phyloP scores from a whole-genome alignment of 345 rosid species.

The Geranium brycei region DNA sequence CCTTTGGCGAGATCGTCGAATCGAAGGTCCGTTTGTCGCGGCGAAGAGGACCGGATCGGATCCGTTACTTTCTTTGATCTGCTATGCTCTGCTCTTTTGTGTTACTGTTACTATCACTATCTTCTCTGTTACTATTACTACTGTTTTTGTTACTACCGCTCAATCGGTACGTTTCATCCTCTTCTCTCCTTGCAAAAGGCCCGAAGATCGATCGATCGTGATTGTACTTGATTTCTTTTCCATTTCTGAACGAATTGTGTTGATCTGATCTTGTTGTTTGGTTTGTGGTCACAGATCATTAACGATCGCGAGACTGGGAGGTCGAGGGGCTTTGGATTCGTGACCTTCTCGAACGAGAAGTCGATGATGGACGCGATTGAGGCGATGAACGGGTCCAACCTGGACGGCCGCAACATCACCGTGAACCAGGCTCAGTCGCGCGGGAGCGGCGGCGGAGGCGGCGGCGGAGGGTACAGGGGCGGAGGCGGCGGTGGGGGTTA shows the following conservation, averaged over 20 bases:
- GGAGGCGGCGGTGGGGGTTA: constrained; percentile 10
- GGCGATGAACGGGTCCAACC: constrained; percentile 72
- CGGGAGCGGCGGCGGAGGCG: constrained; percentile 33
- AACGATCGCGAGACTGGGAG: constrained; percentile 79
- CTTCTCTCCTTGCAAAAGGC: constrained; percentile 12
- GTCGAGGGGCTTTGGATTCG: constrained; percentile 74
- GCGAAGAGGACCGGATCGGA: too few relatives aligned
- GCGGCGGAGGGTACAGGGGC: background rate
- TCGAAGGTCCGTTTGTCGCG: constrained; percentile 73
- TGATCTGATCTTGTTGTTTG: background rate
- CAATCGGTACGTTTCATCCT: constrained; percentile 88
- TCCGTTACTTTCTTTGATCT: too few relatives aligned
- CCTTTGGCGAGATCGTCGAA: constrained; percentile 67
- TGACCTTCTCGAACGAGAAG: constrained; percentile 64
- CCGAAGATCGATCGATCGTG: constrained; percentile 8
- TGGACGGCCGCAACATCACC: constrained; percentile 74
- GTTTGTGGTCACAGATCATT: constrained; percentile 32
- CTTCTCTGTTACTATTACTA: constrained; percentile 8
- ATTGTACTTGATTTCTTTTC: too few relatives aligned
- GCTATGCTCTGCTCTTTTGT: constrained; percentile 11
- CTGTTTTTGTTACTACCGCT: constrained; percentile 34
- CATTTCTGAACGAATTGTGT: background rate
- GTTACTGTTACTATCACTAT: constrained; percentile 11
- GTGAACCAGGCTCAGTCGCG: constrained; percentile 87
- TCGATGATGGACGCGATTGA: constrained; percentile 76